Conservation (phyloP, 345 rosid genomes). For the Pistacia integerrima region DNA sequence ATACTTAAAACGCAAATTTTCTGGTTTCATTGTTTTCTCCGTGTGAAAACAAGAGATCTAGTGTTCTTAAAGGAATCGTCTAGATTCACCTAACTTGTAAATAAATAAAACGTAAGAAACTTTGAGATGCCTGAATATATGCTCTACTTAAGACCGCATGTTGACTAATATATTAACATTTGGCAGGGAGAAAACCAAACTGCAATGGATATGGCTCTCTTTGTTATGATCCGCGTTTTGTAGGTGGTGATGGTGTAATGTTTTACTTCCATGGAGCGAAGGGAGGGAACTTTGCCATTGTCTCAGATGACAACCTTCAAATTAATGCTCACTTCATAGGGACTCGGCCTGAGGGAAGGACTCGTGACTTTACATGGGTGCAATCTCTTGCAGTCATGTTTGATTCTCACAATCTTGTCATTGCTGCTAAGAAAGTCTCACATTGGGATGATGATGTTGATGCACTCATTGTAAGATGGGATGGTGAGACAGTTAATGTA, state of each 20-base stretch:
- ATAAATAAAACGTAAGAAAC: not conserved
- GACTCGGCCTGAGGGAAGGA: constrained; percentile 71
- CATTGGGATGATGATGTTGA: constrained; percentile 64
- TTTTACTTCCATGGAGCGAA: constrained; percentile 88
- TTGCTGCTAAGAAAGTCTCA: constrained; percentile 56
- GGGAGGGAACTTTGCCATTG: constrained; percentile 84
- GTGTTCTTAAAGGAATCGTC: not conserved
- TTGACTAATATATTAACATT: not conserved
- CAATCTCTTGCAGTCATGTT: constrained; percentile 79
- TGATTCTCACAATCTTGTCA: constrained; percentile 61
- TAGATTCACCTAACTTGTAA: not conserved
- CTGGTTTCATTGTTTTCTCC: not conserved
- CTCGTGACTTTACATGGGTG: constrained; percentile 91
- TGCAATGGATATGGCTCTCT: constrained; percentile 82
- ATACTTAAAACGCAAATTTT: not conserved
- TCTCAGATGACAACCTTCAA: constrained; percentile 73
- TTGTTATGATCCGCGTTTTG: constrained; percentile 81
- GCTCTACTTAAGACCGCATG: not conserved
- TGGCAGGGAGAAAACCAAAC: constrained; percentile 68
- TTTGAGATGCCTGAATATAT: not conserved
- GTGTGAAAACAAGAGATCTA: not conserved
- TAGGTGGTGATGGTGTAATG: constrained; percentile 88
- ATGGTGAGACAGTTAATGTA: constrained; percentile 51
- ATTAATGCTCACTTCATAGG: constrained; percentile 93
- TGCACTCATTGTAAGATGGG: constrained; percentile 53